Percentiles rank a stretch among this genome's conserved stretches.
Evolutionary conservation across 148 eudicot genomes (phyloP).

Genomic region (Persicaria maculosa): DNA sequence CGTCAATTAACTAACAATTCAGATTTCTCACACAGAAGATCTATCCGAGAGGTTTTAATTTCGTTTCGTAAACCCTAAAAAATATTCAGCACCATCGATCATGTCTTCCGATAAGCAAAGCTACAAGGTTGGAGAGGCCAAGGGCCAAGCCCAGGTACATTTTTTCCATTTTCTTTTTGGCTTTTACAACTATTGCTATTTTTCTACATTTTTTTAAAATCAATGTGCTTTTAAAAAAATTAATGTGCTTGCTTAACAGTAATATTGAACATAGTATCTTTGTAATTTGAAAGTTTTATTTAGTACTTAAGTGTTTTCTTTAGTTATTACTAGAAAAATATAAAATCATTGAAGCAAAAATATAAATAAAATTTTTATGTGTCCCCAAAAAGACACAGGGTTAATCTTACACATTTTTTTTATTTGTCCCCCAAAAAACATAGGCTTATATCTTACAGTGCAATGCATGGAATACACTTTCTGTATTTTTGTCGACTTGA

Average conservation of each 20-base stretch:
- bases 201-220: background rate
- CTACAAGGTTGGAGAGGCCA: conserved; percentile 58
- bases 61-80: background rate
- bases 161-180: too few species aligned
- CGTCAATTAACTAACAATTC: background rate
- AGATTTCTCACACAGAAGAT: background rate
- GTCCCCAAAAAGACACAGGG: too few species aligned
- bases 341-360: too few species aligned
- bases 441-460: too few species aligned
- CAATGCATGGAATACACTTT: too few species aligned
- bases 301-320: too few species aligned
- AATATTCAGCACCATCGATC: background rate
- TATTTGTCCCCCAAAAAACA: too few species aligned
- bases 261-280: background rate
- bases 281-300: background rate
- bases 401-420: too few species aligned
- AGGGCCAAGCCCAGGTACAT: conserved; percentile 61
- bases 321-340: too few species aligned
- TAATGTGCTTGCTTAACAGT: background rate
- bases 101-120: conserved; percentile 55
- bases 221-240: background rate
- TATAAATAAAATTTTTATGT: too few species aligned
- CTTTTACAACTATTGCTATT: too few species aligned
- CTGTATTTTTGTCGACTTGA: too few species aligned
- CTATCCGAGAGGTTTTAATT: background rate